Evolutionary conservation across 148 eudicot genomes (phyloP), one percentile per base, ranked within the genome.

Genomic region (Rheum nobile): DNA sequence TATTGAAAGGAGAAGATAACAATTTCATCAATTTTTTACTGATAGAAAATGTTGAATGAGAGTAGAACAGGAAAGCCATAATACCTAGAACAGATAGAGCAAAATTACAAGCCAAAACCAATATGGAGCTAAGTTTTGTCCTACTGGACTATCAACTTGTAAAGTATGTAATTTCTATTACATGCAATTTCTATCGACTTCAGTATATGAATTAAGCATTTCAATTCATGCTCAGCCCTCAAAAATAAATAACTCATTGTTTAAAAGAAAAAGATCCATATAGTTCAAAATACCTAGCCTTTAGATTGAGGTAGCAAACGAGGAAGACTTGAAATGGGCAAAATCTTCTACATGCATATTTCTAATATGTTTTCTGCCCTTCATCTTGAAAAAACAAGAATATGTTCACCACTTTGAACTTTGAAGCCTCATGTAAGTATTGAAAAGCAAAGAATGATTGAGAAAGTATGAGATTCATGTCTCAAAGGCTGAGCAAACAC

Each of bases 401-500:
- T 54, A 12, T 57, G 9, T 57, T 57, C 16, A 26, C 32, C 32
- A 57, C 16, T 54, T 13, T 57, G 16, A 26, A 57, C 16, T 54
- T 13, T 57, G 16, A 26, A 26, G 17, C 34, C 67, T 26, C 16
- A 34, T 28, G 63, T 10, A 48, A 16, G 21, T 2, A 57, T 24
- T 26, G 17, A 57, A 57, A 28, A 16, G 31, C 1, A 57, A 57
- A 55, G 14, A 57, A 26, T 26, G 13, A 57, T 57, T 3, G 34
- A 2, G 29, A 57, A 57, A 12, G 2, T 57, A 57, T 29, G 17
- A 12, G 67, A 28, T 3, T 26, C 12, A 26, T 57, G 26, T 57
- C 67, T 57, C 14, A 57, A 28, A 26, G 31, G 67, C 67, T 26
- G 26, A 28, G 67, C 4, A 39, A 43, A 22, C 55, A 92, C 97